Base-by-base conservation (phyloP, 495 filamentous ascomycete species). In the Podospora didyma region DNA sequence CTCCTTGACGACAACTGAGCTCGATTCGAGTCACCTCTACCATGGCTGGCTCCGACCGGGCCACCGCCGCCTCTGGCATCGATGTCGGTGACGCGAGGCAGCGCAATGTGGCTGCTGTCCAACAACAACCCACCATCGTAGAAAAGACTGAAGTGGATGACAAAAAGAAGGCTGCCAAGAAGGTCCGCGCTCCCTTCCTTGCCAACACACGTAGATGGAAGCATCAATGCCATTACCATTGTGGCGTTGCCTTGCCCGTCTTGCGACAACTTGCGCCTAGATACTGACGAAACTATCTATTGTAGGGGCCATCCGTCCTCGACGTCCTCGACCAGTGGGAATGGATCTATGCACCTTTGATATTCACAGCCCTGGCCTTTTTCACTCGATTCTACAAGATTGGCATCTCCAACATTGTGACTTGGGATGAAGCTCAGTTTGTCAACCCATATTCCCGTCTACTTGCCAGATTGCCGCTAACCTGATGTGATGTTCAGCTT, bases 381-480 rank as follows among this genome's bases (percentile, higher is more conserved):
- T 97, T 97, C 77, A 98, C 95, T 49, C 86, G 94, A 56, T 79
- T 96, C 75, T 97, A 89, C 73, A 95, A 89, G 74, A 97, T 98
- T 71, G 94, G 94, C 51, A 80, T 92, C 55, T 97, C 94, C 50
- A 82, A 88, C 58, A 96, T 98, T 66, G 94, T 98, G 34, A 98
- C 94, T 34, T 98, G 94, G 94, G 94, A 98, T 74, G 92, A 96
- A 82, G 92, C 92, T 54, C 92, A 96, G 90, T 96, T 85, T 76
- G 87, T 75, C 51, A n/a, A 46, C 54, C 51, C 26, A 11, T n/a
- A 14, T 44, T 12, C 53, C 37, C 41, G 35, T 50, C 3, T 31
- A 14, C 39, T 14, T 39, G 55, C 46, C 51, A 23, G 22, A 45
- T 51, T 48, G 19, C 55, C 49, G 61, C 73, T 76, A 58, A 73